Base-by-base conservation (phyloP, 2,329 filamentous ascomycete genomes). In the Aureobasidium mangrovei region DNA sequence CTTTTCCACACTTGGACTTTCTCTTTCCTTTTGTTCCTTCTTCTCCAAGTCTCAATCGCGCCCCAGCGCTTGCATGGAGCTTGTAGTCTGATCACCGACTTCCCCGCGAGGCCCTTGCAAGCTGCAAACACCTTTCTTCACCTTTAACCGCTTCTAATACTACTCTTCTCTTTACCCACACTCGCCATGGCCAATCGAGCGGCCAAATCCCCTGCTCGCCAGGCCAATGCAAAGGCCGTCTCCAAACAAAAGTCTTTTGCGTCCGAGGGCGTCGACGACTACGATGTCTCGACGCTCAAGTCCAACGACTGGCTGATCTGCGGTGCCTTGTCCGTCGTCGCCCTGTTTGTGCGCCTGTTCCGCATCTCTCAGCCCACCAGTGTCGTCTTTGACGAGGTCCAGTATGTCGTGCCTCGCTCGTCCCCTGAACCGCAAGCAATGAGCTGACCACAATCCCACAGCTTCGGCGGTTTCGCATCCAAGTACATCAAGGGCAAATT, bases 401-500 rank as follows among this genome's bases (percentile, higher is more conserved):
- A 98, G 90, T 95, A 82, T 70, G 89, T 83, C 45, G n/a, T 12
- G 9, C 6, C 26, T 7, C 18, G 26, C 10, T 56, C 27, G 6
- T 55, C 54, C 18, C 32, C 31, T 9, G 29, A 18, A 4, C 8
- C 46, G 29, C 24, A 55, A 53, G 56, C 42, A 43, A 28, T 9
- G 35, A 53, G 53, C 67, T 69, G 49, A 68, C 58, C 47, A 27
- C 10, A 41, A 40, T 12, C 45, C 41, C 51, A 27, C 65, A 95
- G 90, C 74, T 98, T 98, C 70, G 93, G 93, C 70, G 93, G 93
- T 46, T 98, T 98, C 69, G 93, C 93, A 60, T 89, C 87, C 64
- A 98, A 98, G 73, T 98, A 98, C 72, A 97, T 98, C 79, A 97
- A 98, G 78, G 93, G 93, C 66, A 86, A 80, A 69, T 98, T 98